phyloP scores from a whole-genome alignment of 73 alveolate species.

The Paramecium sexaurelia region DNA sequence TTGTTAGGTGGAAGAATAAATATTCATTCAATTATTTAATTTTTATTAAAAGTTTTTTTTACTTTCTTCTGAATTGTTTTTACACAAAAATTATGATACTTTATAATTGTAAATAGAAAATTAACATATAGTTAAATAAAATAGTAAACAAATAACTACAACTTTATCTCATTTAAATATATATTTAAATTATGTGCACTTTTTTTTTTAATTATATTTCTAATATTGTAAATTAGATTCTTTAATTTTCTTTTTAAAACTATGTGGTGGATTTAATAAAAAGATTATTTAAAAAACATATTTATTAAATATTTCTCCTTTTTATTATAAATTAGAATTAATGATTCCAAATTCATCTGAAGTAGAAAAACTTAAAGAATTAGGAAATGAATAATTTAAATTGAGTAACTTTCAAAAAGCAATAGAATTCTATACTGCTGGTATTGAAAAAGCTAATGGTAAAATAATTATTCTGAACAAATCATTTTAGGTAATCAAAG shows the following conservation, averaged over 20 bases:
- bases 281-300: not conserved
- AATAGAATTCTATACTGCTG: conserved; percentile 74
- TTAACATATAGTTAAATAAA: not conserved
- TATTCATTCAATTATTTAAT: not conserved
- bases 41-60: not conserved
- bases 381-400: conserved; percentile 83
- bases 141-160: not conserved
- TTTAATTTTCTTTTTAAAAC: not conserved
- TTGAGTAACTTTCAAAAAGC: conserved; percentile 78
- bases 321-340: not conserved
- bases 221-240: not conserved
- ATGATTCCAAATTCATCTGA: not conserved
- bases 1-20: not conserved
- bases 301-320: not conserved
- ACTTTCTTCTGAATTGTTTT: not conserved
- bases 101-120: not conserved
- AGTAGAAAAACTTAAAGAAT: conserved; percentile 79
- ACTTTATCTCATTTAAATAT: not conserved
- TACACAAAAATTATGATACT: not conserved
- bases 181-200: not conserved
- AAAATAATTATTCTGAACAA: too few species aligned
- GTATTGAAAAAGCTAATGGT: conserved; percentile 62
- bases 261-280: not conserved
- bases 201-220: too few species aligned
- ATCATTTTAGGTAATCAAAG: conserved; percentile 67